A percentile compares a stretch with the other conserved stretches of the same genome.
Evolutionary conservation across 495 filamentous ascomycete species (phyloP).

Genomic region (Poronia punctata): DNA sequence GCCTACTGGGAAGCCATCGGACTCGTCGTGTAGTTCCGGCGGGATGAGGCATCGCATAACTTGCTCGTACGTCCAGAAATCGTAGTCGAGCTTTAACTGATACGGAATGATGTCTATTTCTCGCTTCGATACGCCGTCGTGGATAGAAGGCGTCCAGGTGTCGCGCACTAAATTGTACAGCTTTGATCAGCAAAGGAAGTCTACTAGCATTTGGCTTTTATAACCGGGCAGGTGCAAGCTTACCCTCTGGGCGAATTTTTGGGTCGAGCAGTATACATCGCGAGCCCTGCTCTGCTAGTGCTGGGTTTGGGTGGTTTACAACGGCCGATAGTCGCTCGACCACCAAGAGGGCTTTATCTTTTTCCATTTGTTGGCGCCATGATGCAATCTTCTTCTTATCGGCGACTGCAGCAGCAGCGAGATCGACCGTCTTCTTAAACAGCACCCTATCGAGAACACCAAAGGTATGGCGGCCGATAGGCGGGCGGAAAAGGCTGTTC

Average conservation of each 20-base stretch:
- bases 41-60: conserved; percentile 76
- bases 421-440: conserved; percentile 66
- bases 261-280: conserved; percentile 74
- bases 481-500: conserved; percentile 59
- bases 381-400: conserved; percentile 63
- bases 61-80: conserved; percentile 79
- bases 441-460: conserved; percentile 72
- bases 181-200: conserved; percentile 6
- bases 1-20: conserved; percentile 74
- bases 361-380: conserved; percentile 53
- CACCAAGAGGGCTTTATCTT: conserved; percentile 51
- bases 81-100: conserved; percentile 68
- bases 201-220: conserved; percentile 5
- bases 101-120: conserved; percentile 66
- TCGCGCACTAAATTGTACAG: conserved; percentile 50
- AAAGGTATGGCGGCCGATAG: conserved; percentile 60
- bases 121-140: conserved; percentile 57
- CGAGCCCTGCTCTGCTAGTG: conserved; percentile 43
- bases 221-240: background rate
- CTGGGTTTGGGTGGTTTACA: conserved; percentile 43
- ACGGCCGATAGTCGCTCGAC: conserved; percentile 51
- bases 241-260: conserved; percentile 61
- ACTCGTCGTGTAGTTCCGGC: conserved; percentile 43
- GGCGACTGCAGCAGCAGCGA: conserved; percentile 72
- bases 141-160: conserved; percentile 67